Evolutionary conservation across 768 basidiomycete species (phyloP).

Genomic region (Dendrothele bispora): DNA sequence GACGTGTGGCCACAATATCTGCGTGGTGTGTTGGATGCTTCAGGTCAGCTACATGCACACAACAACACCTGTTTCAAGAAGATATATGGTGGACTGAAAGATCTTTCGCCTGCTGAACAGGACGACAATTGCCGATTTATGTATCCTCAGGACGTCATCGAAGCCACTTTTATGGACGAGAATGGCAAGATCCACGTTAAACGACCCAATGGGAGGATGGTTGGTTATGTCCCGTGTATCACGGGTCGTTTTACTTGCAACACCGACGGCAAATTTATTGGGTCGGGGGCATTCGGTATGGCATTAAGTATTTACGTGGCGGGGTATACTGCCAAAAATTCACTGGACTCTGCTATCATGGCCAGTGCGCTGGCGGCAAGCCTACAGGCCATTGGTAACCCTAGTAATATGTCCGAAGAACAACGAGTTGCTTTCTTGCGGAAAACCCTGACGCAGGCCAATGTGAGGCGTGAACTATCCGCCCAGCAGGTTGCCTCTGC

Average conservation of each 20-base stretch:
- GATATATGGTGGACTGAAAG: too few relatives aligned
- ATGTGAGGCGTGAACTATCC: conserved; percentile 7
- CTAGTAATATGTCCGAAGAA: too few relatives aligned
- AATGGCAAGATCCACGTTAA: conserved; percentile 12
- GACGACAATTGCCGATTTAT: conserved; percentile 5
- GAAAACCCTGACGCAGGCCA: neutral
- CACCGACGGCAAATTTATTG: conserved; percentile 13
- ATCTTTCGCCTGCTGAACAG: neutral
- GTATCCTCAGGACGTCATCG: conserved; percentile 1
- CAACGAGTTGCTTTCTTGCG: neutral
- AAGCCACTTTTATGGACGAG: conserved; percentile 10
- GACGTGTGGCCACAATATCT: conserved; percentile 1
- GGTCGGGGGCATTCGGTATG: conserved; percentile 9
- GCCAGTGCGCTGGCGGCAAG: conserved; percentile 13
- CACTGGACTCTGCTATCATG: conserved; percentile 9
- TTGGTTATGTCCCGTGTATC: conserved; percentile 9
- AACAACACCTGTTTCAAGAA: too few relatives aligned
- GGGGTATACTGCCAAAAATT: conserved; percentile 8
- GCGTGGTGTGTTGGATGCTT: neutral
- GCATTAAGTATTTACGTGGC: conserved; percentile 10
- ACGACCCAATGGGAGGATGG: conserved; percentile 2
- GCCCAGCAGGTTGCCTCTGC: too few relatives aligned
- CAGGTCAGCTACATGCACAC: too few relatives aligned
- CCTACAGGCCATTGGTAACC: too few relatives aligned
- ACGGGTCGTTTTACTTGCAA: conserved; percentile 13